Evolutionary conservation across 192 early-diverging fungal species (phyloP).

Genomic region (Coemansia sp.): DNA sequence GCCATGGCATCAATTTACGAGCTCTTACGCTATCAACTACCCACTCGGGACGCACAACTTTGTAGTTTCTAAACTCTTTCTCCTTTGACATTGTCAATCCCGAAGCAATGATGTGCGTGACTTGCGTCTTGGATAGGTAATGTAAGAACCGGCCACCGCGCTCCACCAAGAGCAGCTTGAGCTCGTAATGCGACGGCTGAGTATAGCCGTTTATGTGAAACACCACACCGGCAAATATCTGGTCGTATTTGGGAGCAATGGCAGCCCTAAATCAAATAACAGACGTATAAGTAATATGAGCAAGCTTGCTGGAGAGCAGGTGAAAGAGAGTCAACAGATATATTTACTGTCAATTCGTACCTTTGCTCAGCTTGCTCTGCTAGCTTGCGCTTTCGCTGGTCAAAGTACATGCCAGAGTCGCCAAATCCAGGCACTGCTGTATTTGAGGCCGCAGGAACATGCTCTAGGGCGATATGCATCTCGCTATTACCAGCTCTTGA

Average conservation of each 20-base stretch:
- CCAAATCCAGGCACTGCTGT: conserved; percentile 23
- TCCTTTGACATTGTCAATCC: conserved; percentile 66
- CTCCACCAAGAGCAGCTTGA: conserved; percentile 56
- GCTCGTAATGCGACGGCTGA: conserved; percentile 54
- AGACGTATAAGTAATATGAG: neutral
- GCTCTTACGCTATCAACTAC: conserved; percentile 67
- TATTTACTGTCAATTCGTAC: neutral
- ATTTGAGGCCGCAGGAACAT: neutral
- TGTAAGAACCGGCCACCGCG: conserved; percentile 58
- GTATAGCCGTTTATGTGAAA: conserved; percentile 76
- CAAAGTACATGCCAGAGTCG: conserved; percentile 35
- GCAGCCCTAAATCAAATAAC: neutral
- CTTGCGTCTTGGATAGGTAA: conserved; percentile 58
- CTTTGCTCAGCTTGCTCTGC: conserved; percentile 39
- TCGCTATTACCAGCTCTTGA: neutral
- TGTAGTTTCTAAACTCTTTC: conserved; percentile 64
- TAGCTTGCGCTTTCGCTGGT: conserved; percentile 41
- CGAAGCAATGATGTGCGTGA: conserved; percentile 69
- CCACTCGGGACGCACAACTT: conserved; percentile 74
- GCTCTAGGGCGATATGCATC: neutral
- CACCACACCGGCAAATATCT: conserved; percentile 39
- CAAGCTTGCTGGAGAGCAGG: neutral
- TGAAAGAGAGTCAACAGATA: neutral
- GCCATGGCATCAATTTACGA: conserved; percentile 65
- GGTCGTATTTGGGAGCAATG: conserved; percentile 11